These are phyloP conservation scores for Pythium insidiosum DNA, from an alignment of 352 stramenopile genomes.

Conservation along the genomic window DNA sequence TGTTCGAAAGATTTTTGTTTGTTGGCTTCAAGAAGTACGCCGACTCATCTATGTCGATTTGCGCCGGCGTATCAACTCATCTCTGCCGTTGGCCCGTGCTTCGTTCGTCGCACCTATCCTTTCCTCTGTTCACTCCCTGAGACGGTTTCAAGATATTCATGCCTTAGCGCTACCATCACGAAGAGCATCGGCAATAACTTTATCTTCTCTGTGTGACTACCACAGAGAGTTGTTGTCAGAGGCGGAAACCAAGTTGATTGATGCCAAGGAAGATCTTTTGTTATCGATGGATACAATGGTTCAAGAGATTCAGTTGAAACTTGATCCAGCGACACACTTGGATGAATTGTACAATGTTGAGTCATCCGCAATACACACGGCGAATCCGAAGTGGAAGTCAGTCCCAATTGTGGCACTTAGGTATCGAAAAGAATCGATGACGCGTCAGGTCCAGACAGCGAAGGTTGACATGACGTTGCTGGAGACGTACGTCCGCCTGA, in stretches of 20 bases:
- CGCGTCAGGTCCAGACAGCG: conserved; percentile 33
- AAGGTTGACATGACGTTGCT: conserved; percentile 35
- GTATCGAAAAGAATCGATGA: conserved; percentile 19
- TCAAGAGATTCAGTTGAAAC: conserved; percentile 25
- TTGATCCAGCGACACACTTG: conserved; percentile 31
- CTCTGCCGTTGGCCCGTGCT: conserved; percentile 27
- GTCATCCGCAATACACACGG: conserved; percentile 25
- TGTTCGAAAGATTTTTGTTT: conserved; percentile 41
- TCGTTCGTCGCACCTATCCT: conserved; percentile 35
- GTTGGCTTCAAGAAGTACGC: conserved; percentile 30
- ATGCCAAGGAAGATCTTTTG: conserved; percentile 53
- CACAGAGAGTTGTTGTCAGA: conserved; percentile 26
- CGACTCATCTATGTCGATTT: conserved; percentile 34
- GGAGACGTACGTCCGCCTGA: conserved; percentile 40
- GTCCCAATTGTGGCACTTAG: conserved; percentile 39
- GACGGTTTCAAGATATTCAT: conserved; percentile 29
- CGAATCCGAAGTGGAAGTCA: conserved; percentile 58
- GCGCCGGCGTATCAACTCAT: conserved; percentile 19
- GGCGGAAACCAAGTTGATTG: conserved; percentile 53
- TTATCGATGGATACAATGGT: conserved; percentile 43
- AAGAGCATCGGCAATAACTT: conserved; percentile 15
- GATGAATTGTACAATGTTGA: conserved; percentile 45
- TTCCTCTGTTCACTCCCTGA: conserved; percentile 23
- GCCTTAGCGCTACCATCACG: conserved; percentile 29
- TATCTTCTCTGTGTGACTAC: conserved; percentile 34